Evolutionary conservation across 192 early-diverging fungal genomes (phyloP).

Genomic region (Mortierella claussenii): DNA sequence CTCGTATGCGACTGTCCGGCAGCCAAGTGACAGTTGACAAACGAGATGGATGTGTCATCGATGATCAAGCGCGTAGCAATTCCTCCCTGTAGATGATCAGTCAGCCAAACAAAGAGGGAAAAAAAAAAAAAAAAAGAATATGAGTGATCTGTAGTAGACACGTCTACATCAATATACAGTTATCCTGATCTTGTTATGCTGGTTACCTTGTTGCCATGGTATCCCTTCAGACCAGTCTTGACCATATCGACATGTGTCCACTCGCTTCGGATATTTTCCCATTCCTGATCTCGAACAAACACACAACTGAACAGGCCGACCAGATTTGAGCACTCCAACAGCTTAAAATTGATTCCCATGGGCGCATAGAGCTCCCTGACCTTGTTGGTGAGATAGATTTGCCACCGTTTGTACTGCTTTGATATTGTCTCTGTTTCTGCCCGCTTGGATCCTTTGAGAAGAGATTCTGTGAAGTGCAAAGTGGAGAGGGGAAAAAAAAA

Average conservation of each 20-base stretch:
- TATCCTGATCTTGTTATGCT: background rate
- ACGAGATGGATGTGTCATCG: constrained; percentile 84
- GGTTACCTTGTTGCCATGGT: constrained; percentile 89
- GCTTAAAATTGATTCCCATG: constrained; percentile 58
- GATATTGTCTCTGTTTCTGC: constrained; percentile 67
- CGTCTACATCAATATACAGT: constrained; percentile 22
- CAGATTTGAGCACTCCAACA: constrained; percentile 80
- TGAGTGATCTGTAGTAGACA: background rate
- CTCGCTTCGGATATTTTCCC: constrained; percentile 55
- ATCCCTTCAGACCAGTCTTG: constrained; percentile 91
- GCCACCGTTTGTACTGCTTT: constrained; percentile 87
- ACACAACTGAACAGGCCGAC: constrained; percentile 93
- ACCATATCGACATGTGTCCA: constrained; percentile 75
- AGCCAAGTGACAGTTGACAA: constrained; percentile 88
- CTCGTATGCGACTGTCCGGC: constrained; percentile 82
- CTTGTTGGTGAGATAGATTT: constrained; percentile 72
- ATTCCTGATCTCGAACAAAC: constrained; percentile 75
- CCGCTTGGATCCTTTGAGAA: constrained; percentile 66
- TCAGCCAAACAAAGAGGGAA: constrained; percentile 11
- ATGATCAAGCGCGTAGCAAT: constrained; percentile 80
- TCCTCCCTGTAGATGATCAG: constrained; percentile 79
- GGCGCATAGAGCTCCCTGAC: constrained; percentile 65
- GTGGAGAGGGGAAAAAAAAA: too few relatives aligned
- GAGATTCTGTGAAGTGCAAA: constrained; percentile 56
- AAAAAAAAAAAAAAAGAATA: background rate